Evolutionary conservation across 495 filamentous ascomycete species (phyloP), one percentile per base, ranked within the genome.

Genomic region (Trichoderma orchidacearum): DNA sequence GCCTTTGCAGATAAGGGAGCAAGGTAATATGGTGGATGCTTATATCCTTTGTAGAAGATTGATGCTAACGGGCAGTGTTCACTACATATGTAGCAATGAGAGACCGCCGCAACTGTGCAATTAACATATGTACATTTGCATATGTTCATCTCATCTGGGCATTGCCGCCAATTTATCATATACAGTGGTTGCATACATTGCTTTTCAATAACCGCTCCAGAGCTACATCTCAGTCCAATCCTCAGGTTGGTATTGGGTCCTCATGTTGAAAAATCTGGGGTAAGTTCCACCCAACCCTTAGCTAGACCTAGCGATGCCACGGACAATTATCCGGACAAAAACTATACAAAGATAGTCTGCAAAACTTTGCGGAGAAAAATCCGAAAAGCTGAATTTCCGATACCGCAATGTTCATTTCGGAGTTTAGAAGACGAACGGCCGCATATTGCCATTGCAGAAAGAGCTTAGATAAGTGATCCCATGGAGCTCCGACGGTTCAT

Each of bases 381-480:
- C 28, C 51, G 51, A 4, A 12, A 13, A n/a, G 23, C 9, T 5
- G 4, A 18, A 28, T 12, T 13, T 7, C 21, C 29, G 23, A 28
- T 11, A 4, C n/a, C 15, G 11, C 18, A 30, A 29, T 29, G 11
- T 51, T 23, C 15, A n/a, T 18, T 13, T 11, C 5, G 8, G 1
- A 1, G 21, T 13, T 25, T 29, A 12, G 5, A n/a, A 30, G 9
- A 30, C 1, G 9, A 18, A 51, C 12, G 7, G 45, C 2, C 23
- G n/a, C 48, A 12, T 1, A 17, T 32, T 53, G 1, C 28, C 9
- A 53, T n/a, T 25, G 11, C 15, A 5, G 18, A 11, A 2, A 51
- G n/a, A 17, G 48, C 23, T 51, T 28, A 30, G 48, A 28, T 51
- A 51, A 75, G 70, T n/a, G n/a, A n/a, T n/a, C n/a, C n/a, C n/a